These are phyloP conservation scores for Colletotrichum echinochloae DNA, from an alignment of 2,329 filamentous ascomycete species.

Conservation along the genomic window DNA sequence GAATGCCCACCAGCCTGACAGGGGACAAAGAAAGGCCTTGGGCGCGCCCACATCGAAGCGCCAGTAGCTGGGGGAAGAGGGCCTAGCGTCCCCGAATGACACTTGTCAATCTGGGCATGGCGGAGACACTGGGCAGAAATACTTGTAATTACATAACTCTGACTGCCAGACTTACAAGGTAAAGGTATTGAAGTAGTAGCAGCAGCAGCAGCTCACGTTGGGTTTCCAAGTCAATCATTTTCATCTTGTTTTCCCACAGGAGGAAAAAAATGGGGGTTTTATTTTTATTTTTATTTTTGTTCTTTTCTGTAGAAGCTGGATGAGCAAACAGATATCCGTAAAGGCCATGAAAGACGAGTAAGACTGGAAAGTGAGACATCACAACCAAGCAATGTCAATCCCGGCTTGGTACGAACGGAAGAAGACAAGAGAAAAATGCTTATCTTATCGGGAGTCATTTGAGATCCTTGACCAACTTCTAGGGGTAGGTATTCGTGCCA, in stretches of 20 bases:
- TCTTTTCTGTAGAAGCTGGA: background rate
- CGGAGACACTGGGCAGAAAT: background rate
- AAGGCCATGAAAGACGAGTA: background rate
- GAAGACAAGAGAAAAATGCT: background rate
- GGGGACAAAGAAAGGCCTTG: background rate
- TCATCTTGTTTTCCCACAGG: background rate
- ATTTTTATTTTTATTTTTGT: too few relatives aligned
- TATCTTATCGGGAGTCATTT: background rate
- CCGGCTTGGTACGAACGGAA: background rate
- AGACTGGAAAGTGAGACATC: constrained; percentile 1
- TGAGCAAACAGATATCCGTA: background rate
- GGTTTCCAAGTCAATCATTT: background rate
- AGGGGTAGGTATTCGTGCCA: too few relatives aligned
- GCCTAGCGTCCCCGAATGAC: constrained; percentile 15
- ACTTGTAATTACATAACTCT: background rate
- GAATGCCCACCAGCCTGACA: constrained; percentile 14
- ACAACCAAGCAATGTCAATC: background rate
- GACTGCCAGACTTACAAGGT: background rate
- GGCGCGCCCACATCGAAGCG: background rate
- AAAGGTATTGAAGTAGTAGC: background rate
- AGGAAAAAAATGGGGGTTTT: background rate
- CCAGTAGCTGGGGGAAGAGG: background rate
- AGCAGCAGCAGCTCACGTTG: background rate
- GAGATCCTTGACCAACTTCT: background rate
- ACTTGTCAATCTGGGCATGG: constrained; percentile 23